Percentiles rank a stretch among this genome's conserved stretches.
Evolutionary conservation across 140 eudicot species (phyloP).

Genomic region (Oenanthe javanica): DNA sequence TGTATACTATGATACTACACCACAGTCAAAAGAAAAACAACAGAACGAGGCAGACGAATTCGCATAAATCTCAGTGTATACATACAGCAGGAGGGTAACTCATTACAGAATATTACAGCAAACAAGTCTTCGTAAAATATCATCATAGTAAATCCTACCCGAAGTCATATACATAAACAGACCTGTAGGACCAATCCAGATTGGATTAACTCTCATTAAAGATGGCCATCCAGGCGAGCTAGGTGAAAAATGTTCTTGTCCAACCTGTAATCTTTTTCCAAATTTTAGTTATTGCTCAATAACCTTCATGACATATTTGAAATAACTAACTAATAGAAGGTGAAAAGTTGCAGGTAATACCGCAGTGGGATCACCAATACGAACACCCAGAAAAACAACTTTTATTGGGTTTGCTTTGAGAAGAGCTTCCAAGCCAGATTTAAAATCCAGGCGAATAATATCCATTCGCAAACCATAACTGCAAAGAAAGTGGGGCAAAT

Average conservation of each 20-base stretch:
- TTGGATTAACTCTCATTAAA: constrained; percentile 98
- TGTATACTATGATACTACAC: background rate
- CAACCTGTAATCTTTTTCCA: constrained; percentile 43
- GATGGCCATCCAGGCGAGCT: constrained; percentile 99
- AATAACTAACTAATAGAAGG: background rate
- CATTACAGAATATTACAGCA: background rate
- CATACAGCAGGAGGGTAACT: background rate
- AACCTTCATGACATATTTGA: background rate
- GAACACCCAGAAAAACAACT: constrained; percentile 94
- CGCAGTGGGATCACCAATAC: constrained; percentile 98
- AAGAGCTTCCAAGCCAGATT: constrained; percentile 86
- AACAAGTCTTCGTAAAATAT: background rate
- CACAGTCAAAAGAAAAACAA: background rate
- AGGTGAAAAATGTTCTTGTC: constrained; percentile 91
- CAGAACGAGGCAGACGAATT: background rate
- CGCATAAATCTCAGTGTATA: background rate
- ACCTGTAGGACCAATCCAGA: constrained; percentile 98
- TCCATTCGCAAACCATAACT: constrained; percentile 81
- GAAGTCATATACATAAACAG: background rate
- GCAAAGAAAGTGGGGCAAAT: constrained; percentile 21
- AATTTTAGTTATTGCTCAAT: background rate
- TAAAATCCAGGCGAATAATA: constrained; percentile 78
- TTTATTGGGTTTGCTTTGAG: constrained; percentile 64
- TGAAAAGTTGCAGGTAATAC: constrained; percentile 25
- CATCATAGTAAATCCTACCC: background rate